Evolutionary conservation across 2,329 filamentous ascomycete genomes (phyloP), one percentile per base, ranked within the genome.

Genomic region (Cercospora sp.): DNA sequence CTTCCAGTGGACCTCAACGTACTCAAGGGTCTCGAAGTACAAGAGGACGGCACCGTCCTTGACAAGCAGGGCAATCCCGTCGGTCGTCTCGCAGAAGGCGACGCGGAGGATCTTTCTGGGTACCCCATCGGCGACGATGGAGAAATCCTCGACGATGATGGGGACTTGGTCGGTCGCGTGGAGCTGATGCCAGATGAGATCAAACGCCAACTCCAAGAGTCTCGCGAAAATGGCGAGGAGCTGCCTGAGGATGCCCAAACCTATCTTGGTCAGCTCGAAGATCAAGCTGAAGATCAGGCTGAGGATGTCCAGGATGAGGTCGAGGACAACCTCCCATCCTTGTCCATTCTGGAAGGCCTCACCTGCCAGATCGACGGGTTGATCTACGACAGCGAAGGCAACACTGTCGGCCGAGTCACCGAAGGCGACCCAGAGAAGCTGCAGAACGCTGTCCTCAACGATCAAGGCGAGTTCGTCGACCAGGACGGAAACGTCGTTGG

Each of bases 131-230:
- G 84, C 66, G 82, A 85, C 42, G 80, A 86, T 13, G 85, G 85
- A 66, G 84, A 86, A 72, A 86, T 87, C 31, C 80, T 87, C 26
- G 83, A 86, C 67, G 83, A 86, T 51, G 82, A 85, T 68, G 85
- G 85, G 26, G 82, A 85, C 70, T 81, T 86, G 26, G 83, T 87
- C 59, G 85, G 85, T 61, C 83, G 84, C 65, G 81, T 83, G 63
- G 84, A 86, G 69, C 78, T 84, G 36, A 78, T 82, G 18, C 82
- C 83, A 13, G 82, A 84, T 42, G 75, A 78, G 53, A 77, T 78
- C 59, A 78, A 83, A 69, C 78, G 81, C 64, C 81, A 83, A 66
- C 72, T 81, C 28, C 73, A 79, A 51, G 73, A 80, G 45, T 79
- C 79, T 36, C 75, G 78, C 69, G 74, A 79, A 61, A 74, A 78